Evolutionary conservation across 306 rosid species (phyloP), one percentile per base, ranked within the genome.

Genomic region (Lupinus albus): DNA sequence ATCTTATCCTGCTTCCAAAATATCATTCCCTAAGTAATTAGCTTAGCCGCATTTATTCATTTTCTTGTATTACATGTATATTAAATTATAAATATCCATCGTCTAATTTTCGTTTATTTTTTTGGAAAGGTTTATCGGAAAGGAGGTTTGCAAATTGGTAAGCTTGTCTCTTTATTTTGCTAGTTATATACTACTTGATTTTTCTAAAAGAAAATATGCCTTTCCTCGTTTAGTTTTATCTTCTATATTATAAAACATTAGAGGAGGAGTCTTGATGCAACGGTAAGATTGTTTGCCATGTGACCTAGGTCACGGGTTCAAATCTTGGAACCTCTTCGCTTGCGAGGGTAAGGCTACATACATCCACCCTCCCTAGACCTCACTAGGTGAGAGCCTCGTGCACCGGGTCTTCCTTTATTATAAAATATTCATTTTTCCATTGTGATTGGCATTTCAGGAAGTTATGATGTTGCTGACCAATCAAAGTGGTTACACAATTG

Each of bases 71-170:
- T 72, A 46, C 48, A 38, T 70, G 12, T 71, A 38, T 73, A 33
- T 66, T 44, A 54, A 61, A 17, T 64, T 63, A 42, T 39, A 39
- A 70, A 60, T 13, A 64, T 77, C 14, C 64, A 18, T 58, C 58
- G 68, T 78, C 93, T 91, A 75, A 86, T 74, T 75, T 67, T 75
- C n/a, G 63, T 70, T 32, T 7, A n/a, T 18, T 76, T 48, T 77
- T 82, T 82, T 46, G 72, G 25, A 41, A 38, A 86, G 97, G 91
- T 83, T 68, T 75, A 63, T 70, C 81, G 66, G 72, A 86, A 87
- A 68, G 91, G 95, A 68, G 80, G 82, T 53, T 57, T 81, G 67
- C 89, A 77, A 79, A 60, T 77, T 62, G 98, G 98, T 92, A 69
- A 70, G 89, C 70, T 64, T 67, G 49, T 52, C 74, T 73, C 63